Evolutionary conservation across 768 basidiomycete genomes (phyloP).

Genomic region (Leccinum imitatum): DNA sequence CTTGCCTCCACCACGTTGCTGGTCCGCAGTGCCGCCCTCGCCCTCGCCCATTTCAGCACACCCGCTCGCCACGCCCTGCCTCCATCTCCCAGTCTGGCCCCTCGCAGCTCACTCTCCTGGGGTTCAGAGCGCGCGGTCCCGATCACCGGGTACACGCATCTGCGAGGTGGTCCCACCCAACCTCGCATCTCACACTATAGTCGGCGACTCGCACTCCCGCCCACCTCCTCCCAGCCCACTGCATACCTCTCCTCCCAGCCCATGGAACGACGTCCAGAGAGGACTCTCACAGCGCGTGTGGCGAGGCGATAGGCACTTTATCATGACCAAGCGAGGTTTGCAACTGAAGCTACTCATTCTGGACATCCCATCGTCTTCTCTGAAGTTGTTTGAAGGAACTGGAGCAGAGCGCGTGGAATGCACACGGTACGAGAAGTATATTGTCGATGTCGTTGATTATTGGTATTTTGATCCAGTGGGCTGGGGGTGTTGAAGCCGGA

Average conservation of each 20-base stretch:
- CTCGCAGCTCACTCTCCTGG: not conserved
- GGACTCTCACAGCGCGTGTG: constrained; percentile 8
- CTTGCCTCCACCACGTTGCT: not conserved
- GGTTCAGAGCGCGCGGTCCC: not conserved
- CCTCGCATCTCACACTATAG: too few species aligned
- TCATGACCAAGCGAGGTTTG: constrained; percentile 35
- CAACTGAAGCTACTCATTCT: constrained; percentile 27
- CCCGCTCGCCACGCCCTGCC: not conserved
- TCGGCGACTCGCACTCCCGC: too few species aligned
- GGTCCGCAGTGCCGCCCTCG: not conserved
- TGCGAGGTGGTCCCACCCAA: not conserved
- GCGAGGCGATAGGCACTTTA: constrained; percentile 30
- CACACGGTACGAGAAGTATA: constrained; percentile 19
- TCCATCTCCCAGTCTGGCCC: not conserved
- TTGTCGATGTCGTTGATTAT: constrained; percentile 30
- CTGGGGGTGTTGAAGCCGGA: constrained; percentile 20
- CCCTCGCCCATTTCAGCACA: not conserved
- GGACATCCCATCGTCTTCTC: constrained; percentile 18
- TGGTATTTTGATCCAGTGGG: constrained; percentile 34
- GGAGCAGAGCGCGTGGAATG: constrained; percentile 12
- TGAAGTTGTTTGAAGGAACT: constrained; percentile 19
- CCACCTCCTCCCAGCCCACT: not conserved
- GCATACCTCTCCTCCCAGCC: not conserved
- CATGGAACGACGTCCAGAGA: not conserved
- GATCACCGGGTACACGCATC: not conserved